Base-by-base conservation (phyloP, 2,329 filamentous ascomycete genomes). In the Paecilomyces niveus region DNA sequence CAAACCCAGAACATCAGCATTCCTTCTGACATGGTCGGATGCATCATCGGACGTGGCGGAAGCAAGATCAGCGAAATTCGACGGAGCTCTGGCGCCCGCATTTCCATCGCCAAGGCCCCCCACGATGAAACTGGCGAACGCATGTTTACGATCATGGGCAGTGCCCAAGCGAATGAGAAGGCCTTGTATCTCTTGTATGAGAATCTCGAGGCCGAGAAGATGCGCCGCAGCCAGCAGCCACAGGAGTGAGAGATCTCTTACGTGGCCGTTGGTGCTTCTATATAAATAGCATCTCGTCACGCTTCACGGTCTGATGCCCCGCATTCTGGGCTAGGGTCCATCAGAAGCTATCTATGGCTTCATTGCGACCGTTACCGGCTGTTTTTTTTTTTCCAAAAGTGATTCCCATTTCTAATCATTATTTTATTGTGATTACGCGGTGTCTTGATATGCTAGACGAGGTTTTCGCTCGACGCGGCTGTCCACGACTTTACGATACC, bases 1-100 rank as follows among this genome's bases (percentile, higher is more conserved):
- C 93, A 97, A 76, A 99, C 94, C 1, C 94, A 99, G 73, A 99
- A 99, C 80, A 99, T 99, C 78, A 97, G 92, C 81, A 99, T 99
- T 70, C 94, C 94, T 26, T 92, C 94, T 54, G 94, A 99, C 80
- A 99, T 99, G 94, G 94, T 99, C 74, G 94, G 94, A 66, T 99
- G 94, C 79, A 99, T 99, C 79, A 99, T 99, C 73, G 94, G 94
- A 65, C 89, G 92, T 64, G 91, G 84, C 57, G 94, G 94, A 64
- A 92, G 85, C 81, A 99, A 99, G 85, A 99, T 99, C 72, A 97
- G 91, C 75, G 94, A 99, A 79, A 99, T 99, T 69, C 89, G 94
- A 76, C 95, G 96, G 82, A 92, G 88, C 62, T 99, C 94, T 57
- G 92, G 92, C 61, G 94, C 94, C 62, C 89, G 93, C 70, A 99